Base-by-base conservation (phyloP, 768 basidiomycete species). In the Podaxis sp. region DNA sequence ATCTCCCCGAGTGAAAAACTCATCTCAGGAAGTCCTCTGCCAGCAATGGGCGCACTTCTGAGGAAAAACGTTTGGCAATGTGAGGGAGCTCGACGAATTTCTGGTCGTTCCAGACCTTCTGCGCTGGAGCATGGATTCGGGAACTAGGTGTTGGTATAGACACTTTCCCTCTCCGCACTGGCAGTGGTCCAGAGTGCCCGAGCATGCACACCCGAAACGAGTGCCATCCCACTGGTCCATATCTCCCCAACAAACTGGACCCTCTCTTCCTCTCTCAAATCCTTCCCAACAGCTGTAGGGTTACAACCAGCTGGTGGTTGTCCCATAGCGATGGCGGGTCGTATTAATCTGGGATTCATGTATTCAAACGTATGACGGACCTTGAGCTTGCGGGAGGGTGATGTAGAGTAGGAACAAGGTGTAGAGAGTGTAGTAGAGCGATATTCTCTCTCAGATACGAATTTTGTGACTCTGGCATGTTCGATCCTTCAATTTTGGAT, bases 321-420 rank as follows among this genome's bases (percentile, higher is more conserved):
- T 0, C 81, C 76, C 6, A 85, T 66, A 2, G 81, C 75, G 2
- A 79, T 74, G 5, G 84, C 70, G 82, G 4, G 88, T 78, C 11
- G 83, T 82, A 70, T 98, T 95, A 70, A 98, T 95, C 69, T 93
- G 86, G 1, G 76, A 67, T 73, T 98, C 95, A 69, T 97, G 91
- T 23, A 82, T 76, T 55, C 80, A 98, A 68, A 97, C 77, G 71
- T 90, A 91, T 1, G 93, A 86, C 0, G 95, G 86, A 25, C 95
- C 95, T 65, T 86, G 87, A 0, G 91, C 93, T 69, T 95, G 93
- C 0, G 95, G 95, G 5, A 95, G 85, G 2, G 88, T 90, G 51
- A 97, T 86, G 74, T 93, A 96, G 61, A 96, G 85, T 47, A 97
- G 84, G 71, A 95, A 90, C 57, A 90, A 67, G 2, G 86, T 87